Evolutionary conservation across 139 green algal species (phyloP).

Genomic region (Chlorella ohadii): DNA sequence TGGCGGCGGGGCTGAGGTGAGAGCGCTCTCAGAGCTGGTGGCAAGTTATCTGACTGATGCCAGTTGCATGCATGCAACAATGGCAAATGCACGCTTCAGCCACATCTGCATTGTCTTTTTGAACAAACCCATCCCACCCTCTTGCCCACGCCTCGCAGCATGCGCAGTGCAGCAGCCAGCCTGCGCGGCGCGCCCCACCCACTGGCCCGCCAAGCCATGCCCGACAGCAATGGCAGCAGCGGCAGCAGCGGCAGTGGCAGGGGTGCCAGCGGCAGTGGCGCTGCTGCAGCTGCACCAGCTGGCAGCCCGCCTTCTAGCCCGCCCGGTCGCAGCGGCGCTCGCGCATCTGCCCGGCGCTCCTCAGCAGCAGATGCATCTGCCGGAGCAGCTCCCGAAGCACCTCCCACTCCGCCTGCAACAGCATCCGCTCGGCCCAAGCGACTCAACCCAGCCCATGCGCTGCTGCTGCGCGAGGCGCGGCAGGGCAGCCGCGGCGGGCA

Average conservation of each 20-base stretch:
- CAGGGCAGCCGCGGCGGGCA: slow-evolving; percentile 14
- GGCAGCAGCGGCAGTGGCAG: background rate
- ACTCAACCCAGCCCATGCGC: slow-evolving; percentile 27
- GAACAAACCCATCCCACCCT: no score
- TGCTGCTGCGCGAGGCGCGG: slow-evolving; percentile 42
- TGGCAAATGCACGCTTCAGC: no score
- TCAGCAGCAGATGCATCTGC: no score
- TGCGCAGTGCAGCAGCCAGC: background rate
- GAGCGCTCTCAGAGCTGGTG: no score
- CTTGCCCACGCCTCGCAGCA: background rate
- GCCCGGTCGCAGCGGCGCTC: no score
- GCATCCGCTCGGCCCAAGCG: background rate
- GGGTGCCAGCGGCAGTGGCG: background rate
- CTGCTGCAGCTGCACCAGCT: background rate
- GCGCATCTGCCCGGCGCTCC: no score
- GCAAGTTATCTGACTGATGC: no score
- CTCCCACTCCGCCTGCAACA: no score
- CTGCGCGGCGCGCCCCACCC: background rate
- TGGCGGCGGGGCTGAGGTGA: background rate
- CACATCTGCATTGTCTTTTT: no score
- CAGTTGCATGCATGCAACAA: no score
- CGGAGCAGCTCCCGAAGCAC: no score
- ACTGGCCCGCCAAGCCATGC: background rate
- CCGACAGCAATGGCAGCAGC: background rate
- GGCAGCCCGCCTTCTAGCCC: no score